Percentiles rank a stretch among this genome's conserved stretches.
These are phyloP conservation scores for Sarocladium brachiariae DNA, from an alignment of 2,329 filamentous ascomycete species.

Conservation along the genomic window DNA sequence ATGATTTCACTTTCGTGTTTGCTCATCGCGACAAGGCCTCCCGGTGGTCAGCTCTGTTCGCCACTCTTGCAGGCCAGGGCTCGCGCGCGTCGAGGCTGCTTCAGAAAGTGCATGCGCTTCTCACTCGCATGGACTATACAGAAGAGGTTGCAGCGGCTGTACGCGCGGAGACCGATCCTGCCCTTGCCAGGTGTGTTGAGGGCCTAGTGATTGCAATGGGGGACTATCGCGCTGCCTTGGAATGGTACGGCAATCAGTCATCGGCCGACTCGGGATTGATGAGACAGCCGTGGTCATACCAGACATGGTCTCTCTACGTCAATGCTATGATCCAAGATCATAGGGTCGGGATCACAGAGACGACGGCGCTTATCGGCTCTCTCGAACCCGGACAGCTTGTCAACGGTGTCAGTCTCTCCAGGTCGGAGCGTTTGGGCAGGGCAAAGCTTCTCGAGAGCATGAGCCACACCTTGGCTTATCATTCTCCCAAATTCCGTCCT, in stretches of 20 bases:
- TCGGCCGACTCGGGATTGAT: conserved; percentile 5
- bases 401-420: background rate
- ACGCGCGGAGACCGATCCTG: background rate
- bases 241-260: conserved; percentile 16
- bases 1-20: background rate
- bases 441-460: background rate
- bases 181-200: background rate
- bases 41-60: background rate
- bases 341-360: background rate
- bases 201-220: conserved; percentile 8
- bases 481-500: background rate
- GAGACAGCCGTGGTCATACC: conserved; percentile 23
- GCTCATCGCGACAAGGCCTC: background rate
- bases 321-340: background rate
- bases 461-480: conserved; percentile 6
- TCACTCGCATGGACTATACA: background rate
- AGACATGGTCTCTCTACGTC: conserved; percentile 21
- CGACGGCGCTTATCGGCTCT: background rate
- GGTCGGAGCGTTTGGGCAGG: background rate
- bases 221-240: conserved; percentile 20
- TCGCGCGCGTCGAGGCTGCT: background rate
- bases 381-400: background rate
- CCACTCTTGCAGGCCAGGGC: background rate
- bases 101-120: conserved; percentile 1
- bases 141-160: conserved; percentile 1